Conservation (phyloP, 1,284 basidiomycete species). For the Tylopilus sp. region DNA sequence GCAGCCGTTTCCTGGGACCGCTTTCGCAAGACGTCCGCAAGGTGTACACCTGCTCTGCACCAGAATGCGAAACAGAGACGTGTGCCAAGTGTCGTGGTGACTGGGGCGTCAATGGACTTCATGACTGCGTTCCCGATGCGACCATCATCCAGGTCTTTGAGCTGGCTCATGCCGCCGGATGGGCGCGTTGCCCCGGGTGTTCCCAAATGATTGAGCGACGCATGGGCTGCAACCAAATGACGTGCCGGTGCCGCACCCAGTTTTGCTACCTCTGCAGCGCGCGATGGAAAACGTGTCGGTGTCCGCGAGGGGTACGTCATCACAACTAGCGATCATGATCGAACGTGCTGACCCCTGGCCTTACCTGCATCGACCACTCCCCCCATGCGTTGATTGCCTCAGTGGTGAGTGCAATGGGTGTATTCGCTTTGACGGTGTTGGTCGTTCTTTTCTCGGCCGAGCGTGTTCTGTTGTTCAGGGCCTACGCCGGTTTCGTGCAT, state of each 20-base stretch:
- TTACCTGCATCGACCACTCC: no score
- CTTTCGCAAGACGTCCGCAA: constrained; percentile 15
- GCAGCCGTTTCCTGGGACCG: constrained; percentile 42
- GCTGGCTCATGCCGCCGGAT: constrained; percentile 35
- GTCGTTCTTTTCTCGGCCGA: no score
- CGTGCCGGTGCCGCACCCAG: constrained; percentile 42
- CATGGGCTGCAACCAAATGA: constrained; percentile 46
- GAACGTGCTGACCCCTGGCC: no score
- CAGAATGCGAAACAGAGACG: constrained; percentile 31
- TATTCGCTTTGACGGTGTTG: no score
- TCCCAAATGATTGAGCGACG: constrained; percentile 41
- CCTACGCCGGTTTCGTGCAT: no score
- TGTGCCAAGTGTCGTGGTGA: constrained; percentile 36
- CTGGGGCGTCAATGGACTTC: constrained; percentile 15
- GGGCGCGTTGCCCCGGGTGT: constrained; percentile 44
- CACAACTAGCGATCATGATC: no score
- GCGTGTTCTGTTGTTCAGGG: no score
- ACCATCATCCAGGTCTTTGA: constrained; percentile 31
- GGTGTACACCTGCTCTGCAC: constrained; percentile 22
- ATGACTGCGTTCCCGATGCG: constrained; percentile 30
- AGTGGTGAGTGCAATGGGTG: no score
- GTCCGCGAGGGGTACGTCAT: no score
- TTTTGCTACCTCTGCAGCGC: constrained; percentile 44
- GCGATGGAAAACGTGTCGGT: constrained; percentile 40
- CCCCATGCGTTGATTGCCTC: no score